phyloP scores from a whole-genome alignment of 495 filamentous ascomycete species.

The Penicillium ochrochloron region DNA sequence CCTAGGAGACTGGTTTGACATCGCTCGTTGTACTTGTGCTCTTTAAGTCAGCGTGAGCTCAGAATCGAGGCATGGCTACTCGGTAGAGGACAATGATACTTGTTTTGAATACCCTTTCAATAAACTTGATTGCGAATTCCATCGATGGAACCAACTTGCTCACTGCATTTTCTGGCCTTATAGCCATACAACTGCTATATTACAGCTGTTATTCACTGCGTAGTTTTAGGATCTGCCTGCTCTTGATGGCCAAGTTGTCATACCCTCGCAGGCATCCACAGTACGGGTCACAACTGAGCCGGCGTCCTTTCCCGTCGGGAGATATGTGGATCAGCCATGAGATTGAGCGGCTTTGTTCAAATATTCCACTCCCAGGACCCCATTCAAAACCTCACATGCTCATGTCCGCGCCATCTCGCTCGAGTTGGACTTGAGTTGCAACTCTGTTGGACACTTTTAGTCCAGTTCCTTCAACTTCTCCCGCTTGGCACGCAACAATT shows the following conservation, averaged over 20 bases:
- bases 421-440: not conserved
- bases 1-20: too few relatives aligned
- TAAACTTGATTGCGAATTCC: not conserved
- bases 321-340: not conserved
- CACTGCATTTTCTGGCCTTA: not conserved
- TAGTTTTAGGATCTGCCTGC: not conserved
- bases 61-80: not conserved
- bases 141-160: not conserved
- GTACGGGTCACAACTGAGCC: not conserved
- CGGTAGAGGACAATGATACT: not conserved
- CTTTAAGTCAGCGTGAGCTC: not conserved
- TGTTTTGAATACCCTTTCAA: not conserved
- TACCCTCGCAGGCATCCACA: not conserved
- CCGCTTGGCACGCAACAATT: constrained; percentile 3
- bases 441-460: not conserved
- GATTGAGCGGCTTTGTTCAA: not conserved
- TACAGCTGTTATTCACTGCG: not conserved
- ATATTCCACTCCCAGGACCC: not conserved
- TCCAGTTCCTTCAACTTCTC: not conserved
- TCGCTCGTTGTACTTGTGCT: not conserved
- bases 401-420: not conserved
- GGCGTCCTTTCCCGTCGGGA: not conserved
- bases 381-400: not conserved
- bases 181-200: not conserved
- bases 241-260: not conserved